A percentile compares a stretch with the other conserved stretches of the same genome.
Evolutionary conservation across 2,329 filamentous ascomycete genomes (phyloP).

Genomic region (Aspergillus awamori): DNA sequence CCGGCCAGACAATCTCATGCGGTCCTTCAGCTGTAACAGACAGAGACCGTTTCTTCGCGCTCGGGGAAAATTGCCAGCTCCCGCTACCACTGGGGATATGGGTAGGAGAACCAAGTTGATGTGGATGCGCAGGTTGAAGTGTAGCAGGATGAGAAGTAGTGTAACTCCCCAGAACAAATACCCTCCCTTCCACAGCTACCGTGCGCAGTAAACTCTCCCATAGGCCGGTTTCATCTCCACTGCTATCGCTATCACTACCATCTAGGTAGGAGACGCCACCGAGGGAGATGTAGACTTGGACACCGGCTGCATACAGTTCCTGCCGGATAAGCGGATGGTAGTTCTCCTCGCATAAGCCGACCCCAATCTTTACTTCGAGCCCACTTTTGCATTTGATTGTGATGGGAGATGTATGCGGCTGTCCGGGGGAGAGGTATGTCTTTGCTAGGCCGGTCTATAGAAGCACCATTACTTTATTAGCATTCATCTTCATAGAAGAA

Average conservation of each 20-base stretch:
- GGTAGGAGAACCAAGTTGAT: no score
- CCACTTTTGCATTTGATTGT: neutral
- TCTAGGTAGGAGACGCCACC: neutral
- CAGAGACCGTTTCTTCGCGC: neutral
- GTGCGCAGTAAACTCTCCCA: neutral
- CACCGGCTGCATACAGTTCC: neutral
- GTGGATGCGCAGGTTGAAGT: no score
- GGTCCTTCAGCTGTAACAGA: neutral
- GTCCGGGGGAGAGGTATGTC: neutral
- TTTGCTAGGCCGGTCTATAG: neutral
- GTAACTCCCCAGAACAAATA: neutral
- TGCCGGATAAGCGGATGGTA: neutral
- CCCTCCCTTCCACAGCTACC: neutral
- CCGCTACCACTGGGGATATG: no score
- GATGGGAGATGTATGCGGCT: neutral
- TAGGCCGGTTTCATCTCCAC: neutral
- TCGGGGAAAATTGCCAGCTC: no score
- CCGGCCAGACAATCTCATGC: neutral
- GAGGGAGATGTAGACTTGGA: neutral
- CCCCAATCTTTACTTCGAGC: neutral
- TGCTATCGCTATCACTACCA: neutral
- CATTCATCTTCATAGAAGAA: no score
- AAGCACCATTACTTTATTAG: no score
- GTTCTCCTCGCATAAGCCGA: neutral
- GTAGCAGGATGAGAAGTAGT: neutral